Conservation (phyloP, 2,329 filamentous ascomycete genomes). For the Blastomyces gilchristii region DNA sequence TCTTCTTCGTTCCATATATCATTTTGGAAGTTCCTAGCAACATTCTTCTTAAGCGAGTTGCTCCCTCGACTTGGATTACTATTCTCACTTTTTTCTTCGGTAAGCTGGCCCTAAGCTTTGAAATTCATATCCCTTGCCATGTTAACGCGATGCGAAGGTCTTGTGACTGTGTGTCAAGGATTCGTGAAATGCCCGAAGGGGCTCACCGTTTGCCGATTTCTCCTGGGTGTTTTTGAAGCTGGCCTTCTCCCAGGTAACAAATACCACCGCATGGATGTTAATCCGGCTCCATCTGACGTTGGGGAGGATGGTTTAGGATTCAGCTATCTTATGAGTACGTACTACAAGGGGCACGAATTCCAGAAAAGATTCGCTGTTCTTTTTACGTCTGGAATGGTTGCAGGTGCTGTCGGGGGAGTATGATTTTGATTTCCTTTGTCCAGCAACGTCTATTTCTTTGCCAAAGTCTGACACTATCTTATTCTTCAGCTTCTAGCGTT, state of each 20-base stretch:
- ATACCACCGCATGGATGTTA: background rate
- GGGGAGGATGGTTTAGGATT: conserved; percentile 19
- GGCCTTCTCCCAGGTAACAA: conserved; percentile 29
- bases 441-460: background rate
- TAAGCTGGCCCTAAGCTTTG: conserved; percentile 12
- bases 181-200: conserved; percentile 32
- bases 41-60: conserved; percentile 36
- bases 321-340: conserved; percentile 29
- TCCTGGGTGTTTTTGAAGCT: conserved; percentile 30
- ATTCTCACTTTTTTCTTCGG: conserved; percentile 35
- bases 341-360: conserved; percentile 32
- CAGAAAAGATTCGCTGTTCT: conserved; percentile 30
- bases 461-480: background rate
- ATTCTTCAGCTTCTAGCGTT: conserved; percentile 42
- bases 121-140: background rate
- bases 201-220: conserved; percentile 28
- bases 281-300: background rate
- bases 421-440: conserved; percentile 6
- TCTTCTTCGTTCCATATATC: conserved; percentile 40
- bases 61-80: conserved; percentile 34
- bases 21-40: conserved; percentile 40
- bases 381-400: conserved; percentile 29
- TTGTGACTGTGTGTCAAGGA: conserved; percentile 37
- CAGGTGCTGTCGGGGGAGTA: conserved; percentile 33
- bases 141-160: conserved; percentile 26